These are phyloP conservation scores for Hygrocybe coccinea DNA, from an alignment of 768 basidiomycete species.

Conservation along the genomic window DNA sequence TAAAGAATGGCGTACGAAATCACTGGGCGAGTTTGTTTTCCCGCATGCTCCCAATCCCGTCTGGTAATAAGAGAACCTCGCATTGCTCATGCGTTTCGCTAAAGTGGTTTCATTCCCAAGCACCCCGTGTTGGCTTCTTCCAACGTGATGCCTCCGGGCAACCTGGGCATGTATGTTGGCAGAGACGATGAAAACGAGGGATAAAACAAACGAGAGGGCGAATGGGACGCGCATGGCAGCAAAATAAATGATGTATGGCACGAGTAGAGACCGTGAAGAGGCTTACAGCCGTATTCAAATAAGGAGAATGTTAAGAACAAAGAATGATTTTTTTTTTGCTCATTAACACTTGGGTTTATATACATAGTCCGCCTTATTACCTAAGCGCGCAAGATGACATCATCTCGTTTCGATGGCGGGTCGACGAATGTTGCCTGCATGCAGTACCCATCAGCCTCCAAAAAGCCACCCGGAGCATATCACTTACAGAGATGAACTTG, in stretches of 20 bases:
- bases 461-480: background rate
- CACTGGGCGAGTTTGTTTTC: constrained; percentile 28
- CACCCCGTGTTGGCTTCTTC: background rate
- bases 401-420: constrained; percentile 42
- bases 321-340: background rate
- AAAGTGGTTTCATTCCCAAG: background rate
- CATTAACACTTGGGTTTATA: too few relatives aligned
- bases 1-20: constrained; percentile 35
- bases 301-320: background rate
- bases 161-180: background rate
- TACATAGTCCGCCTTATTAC: background rate
- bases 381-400: constrained; percentile 31
- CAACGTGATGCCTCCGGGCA: background rate
- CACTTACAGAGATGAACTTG: constrained; percentile 72
- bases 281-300: background rate
- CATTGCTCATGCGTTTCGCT: constrained; percentile 26
- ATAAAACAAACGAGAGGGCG: background rate
- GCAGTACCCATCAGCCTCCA: background rate
- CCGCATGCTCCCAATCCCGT: constrained; percentile 48
- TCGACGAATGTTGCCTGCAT: constrained; percentile 34
- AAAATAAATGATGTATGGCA: background rate
- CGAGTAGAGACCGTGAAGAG: background rate
- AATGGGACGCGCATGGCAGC: background rate
- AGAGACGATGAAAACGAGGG: background rate
- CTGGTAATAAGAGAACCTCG: constrained; percentile 30